Evolutionary conservation across 352 stramenopile species (phyloP).

Genomic region (Phytophthora ramorum): DNA sequence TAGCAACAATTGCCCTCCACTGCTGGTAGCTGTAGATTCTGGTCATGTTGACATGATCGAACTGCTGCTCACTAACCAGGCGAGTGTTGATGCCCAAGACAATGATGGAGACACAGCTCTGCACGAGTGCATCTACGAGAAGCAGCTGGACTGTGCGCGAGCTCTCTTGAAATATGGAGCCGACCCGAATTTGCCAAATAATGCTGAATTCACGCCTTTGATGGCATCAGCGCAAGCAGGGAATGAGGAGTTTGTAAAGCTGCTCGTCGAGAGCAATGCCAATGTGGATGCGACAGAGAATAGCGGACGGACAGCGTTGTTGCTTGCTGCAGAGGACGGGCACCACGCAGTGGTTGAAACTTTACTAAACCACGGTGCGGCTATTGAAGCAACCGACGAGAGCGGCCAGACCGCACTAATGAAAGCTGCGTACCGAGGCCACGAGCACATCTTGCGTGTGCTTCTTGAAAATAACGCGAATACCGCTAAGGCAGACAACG

Average conservation of each 20-base stretch:
- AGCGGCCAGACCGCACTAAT: constrained; percentile 6
- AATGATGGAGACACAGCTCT: constrained; percentile 6
- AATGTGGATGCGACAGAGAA: not conserved
- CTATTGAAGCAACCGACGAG: not conserved
- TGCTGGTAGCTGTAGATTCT: not conserved
- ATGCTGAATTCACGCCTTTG: constrained; percentile 1
- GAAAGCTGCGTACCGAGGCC: constrained; percentile 11
- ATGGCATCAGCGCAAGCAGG: not conserved
- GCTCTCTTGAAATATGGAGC: constrained; percentile 1
- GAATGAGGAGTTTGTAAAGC: not conserved
- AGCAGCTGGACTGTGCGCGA: not conserved
- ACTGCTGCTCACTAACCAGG: not conserved
- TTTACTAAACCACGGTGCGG: constrained; percentile 1
- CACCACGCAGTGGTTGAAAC: constrained; percentile 1
- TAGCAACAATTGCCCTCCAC: not conserved
- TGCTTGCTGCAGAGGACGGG: constrained; percentile 11
- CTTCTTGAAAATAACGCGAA: constrained; percentile 14
- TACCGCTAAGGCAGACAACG: not conserved
- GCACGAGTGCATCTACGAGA: not conserved
- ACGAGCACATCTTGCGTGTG: constrained; percentile 11
- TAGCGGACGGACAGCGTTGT: not conserved
- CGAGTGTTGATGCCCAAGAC: constrained; percentile 5
- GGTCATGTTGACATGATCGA: not conserved
- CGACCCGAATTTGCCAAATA: not conserved
- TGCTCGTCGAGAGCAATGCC: not conserved